Evolutionary conservation across 371 early-diverging fungal species (phyloP).

Genomic region (Mortierella sp.): DNA sequence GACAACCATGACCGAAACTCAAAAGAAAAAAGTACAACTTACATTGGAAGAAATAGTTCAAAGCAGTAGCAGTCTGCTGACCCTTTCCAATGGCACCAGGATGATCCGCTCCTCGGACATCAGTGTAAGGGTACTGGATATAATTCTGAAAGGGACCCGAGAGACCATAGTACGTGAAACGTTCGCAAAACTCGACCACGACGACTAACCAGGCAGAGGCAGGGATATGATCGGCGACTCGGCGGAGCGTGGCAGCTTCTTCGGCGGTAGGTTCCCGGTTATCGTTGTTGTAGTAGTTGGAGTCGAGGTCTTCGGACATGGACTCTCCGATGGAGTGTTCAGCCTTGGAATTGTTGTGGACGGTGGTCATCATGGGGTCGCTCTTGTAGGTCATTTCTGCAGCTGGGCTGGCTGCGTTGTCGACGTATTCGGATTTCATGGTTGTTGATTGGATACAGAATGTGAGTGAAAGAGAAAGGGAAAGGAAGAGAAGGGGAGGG

Average conservation of each 20-base stretch:
- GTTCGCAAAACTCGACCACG: slow-evolving; percentile 73
- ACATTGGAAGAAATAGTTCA: slow-evolving; percentile 83
- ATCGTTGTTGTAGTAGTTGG: slow-evolving; percentile 14
- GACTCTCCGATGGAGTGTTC: neutral
- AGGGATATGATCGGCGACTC: slow-evolving; percentile 62
- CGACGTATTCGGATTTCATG: slow-evolving; percentile 38
- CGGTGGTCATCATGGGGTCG: slow-evolving; percentile 36
- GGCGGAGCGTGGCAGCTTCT: slow-evolving; percentile 40
- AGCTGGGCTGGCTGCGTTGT: slow-evolving; percentile 12
- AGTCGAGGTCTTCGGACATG: slow-evolving; percentile 24
- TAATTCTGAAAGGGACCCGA: slow-evolving; percentile 62
- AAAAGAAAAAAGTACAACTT: neutral
- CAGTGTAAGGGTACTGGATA: slow-evolving; percentile 54
- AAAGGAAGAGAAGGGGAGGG: neutral
- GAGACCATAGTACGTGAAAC: slow-evolving; percentile 79
- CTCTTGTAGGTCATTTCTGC: slow-evolving; percentile 47
- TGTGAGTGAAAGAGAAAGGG: neutral
- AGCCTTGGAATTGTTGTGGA: neutral
- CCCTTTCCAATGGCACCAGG: slow-evolving; percentile 74
- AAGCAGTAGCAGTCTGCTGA: slow-evolving; percentile 75
- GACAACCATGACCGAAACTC: neutral
- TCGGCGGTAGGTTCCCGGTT: slow-evolving; percentile 40
- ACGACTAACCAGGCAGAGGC: slow-evolving; percentile 68
- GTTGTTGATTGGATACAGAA: neutral
- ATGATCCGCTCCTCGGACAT: slow-evolving; percentile 34